phyloP scores from a whole-genome alignment of 306 rosid genomes.

The Gastrolobium bilobum region DNA sequence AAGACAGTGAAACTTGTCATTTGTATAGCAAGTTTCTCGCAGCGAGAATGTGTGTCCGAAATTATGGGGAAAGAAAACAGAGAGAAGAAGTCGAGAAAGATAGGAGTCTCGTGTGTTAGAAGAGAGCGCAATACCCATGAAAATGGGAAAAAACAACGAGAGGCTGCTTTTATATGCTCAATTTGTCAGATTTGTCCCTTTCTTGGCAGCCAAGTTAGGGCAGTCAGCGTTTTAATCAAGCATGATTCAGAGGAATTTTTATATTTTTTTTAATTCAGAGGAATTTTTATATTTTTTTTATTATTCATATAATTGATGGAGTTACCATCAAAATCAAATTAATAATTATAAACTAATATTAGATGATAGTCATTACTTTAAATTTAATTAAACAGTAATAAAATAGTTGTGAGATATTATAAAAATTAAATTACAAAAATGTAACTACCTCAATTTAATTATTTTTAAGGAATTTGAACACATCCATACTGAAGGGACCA shows the following conservation, averaged over 20 bases:
- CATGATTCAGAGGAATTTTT: too few species aligned
- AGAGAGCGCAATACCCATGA: background rate
- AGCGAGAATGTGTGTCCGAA: constrained; percentile 29
- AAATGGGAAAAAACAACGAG: constrained; percentile 39
- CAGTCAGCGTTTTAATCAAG: too few species aligned
- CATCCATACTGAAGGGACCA: constrained; percentile 14
- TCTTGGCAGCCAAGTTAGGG: too few species aligned
- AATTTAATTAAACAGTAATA: too few species aligned
- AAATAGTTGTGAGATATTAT: too few species aligned
- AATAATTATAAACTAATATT: background rate
- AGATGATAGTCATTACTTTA: too few species aligned
- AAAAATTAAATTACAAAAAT: too few species aligned
- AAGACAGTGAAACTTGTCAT: constrained; percentile 52
- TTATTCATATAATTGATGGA: too few species aligned
- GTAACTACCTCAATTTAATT: background rate
- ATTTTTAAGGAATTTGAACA: background rate
- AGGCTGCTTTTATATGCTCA: background rate
- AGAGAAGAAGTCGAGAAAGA: constrained; percentile 6
- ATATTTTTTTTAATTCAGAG: too few species aligned
- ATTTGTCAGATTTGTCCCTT: too few species aligned
- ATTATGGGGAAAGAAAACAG: constrained; percentile 30
- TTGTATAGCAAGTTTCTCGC: background rate
- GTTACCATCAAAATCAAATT: too few species aligned
- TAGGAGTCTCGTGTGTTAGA: background rate
- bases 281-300: too few species aligned